Evolutionary conservation across 1,139 yeast species (phyloP).

Genomic region (Taiozyma sp.): DNA sequence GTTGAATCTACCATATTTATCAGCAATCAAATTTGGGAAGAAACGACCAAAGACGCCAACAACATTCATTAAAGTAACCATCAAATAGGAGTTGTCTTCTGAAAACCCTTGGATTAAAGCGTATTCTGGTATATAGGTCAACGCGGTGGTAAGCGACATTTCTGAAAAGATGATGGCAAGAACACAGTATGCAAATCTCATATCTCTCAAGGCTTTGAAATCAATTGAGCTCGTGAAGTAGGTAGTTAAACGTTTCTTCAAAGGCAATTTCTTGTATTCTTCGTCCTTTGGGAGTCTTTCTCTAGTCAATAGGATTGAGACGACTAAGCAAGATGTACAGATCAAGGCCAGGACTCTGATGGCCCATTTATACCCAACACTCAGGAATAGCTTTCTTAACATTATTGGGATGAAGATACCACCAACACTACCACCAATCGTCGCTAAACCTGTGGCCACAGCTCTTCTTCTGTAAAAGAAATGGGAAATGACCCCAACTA

Average conservation of each 20-base stretch:
- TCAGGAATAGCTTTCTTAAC: constrained; percentile 45
- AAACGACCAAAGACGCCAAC: constrained; percentile 57
- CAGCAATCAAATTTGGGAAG: constrained; percentile 49
- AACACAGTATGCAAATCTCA: constrained; percentile 35
- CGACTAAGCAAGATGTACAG: constrained; percentile 36
- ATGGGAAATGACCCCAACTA: constrained; percentile 54
- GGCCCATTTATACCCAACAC: constrained; percentile 60
- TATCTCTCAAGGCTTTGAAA: constrained; percentile 34
- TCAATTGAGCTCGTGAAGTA: constrained; percentile 24
- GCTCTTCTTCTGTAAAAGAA: constrained; percentile 54
- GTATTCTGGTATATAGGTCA: constrained; percentile 53
- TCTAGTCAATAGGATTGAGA: constrained; percentile 38
- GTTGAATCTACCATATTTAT: constrained; percentile 56
- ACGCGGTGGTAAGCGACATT: constrained; percentile 46
- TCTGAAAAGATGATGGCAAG: constrained; percentile 47
- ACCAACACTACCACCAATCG: constrained; percentile 62
- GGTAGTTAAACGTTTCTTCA: constrained; percentile 12
- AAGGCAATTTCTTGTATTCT: constrained; percentile 17
- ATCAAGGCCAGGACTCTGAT: constrained; percentile 51
- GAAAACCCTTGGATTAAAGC: constrained; percentile 49
- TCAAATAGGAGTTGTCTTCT: constrained; percentile 45
- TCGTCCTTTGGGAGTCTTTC: constrained; percentile 38
- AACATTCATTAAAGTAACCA: constrained; percentile 55
- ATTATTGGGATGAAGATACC: constrained; percentile 59
- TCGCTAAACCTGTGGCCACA: constrained; percentile 50